A percentile compares a stretch with the other conserved stretches of the same genome.
These are phyloP conservation scores for Apiospora phragmitis DNA, from an alignment of 2,329 filamentous ascomycete genomes.

Conservation along the genomic window DNA sequence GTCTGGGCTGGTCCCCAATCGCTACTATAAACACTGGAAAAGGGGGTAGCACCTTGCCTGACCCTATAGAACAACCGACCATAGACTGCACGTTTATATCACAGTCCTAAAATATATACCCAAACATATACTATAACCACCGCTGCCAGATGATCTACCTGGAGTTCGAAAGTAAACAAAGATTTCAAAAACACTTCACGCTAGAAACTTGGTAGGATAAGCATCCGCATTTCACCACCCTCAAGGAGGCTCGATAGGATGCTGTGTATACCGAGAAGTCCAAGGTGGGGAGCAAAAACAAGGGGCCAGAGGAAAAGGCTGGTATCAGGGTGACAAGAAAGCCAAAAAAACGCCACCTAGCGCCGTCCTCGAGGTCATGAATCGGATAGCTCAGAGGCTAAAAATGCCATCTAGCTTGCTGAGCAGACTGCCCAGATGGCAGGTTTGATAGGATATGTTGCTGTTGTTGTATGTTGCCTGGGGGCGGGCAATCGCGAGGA, in stretches of 20 bases:
- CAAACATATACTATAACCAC: background rate
- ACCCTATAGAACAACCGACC: background rate
- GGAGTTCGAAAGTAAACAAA: background rate
- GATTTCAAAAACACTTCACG: background rate
- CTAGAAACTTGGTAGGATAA: background rate
- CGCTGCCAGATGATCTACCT: background rate
- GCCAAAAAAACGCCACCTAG: background rate
- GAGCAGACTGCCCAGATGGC: background rate
- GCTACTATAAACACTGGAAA: background rate
- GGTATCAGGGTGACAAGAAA: slow-evolving; percentile 1
- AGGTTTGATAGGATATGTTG: background rate
- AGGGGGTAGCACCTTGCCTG: background rate
- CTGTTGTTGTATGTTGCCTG: background rate
- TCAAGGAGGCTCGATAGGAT: background rate
- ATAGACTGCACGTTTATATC: background rate
- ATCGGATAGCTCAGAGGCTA: background rate
- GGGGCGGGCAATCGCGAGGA: background rate
- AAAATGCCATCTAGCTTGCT: background rate
- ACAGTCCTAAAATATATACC: background rate
- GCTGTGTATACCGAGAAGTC: background rate
- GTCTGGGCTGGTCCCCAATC: background rate
- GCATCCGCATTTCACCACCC: background rate
- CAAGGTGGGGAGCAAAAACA: background rate
- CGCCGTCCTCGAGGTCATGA: background rate
- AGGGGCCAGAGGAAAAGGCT: background rate